Percentiles rank a stretch among this genome's conserved stretches.
These are phyloP conservation scores for Tylopilus sp. DNA, from an alignment of 768 basidiomycete genomes.

Conservation along the genomic window DNA sequence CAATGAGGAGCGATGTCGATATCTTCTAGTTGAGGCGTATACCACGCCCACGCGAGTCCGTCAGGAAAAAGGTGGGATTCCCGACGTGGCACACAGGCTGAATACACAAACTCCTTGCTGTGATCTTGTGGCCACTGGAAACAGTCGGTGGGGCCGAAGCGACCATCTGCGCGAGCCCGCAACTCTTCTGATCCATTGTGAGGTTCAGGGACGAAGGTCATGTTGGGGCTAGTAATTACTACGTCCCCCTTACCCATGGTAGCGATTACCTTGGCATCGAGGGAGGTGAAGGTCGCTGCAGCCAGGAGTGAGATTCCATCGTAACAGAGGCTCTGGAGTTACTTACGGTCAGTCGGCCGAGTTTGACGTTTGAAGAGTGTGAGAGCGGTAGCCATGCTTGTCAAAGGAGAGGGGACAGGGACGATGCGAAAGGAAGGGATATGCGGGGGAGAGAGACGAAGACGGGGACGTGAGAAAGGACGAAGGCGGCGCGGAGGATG, in stretches of 20 bases:
- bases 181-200: neutral
- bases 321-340: neutral
- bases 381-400: neutral
- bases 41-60: neutral
- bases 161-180: neutral
- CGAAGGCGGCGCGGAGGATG: neutral
- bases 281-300: neutral
- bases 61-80: neutral
- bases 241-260: neutral
- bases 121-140: neutral
- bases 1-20: neutral
- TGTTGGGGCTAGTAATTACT: neutral
- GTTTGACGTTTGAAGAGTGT: neutral
- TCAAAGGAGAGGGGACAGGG: neutral
- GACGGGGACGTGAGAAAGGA: neutral
- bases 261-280: neutral
- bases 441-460: too few species aligned
- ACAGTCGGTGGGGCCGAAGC: neutral
- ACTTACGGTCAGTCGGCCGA: neutral
- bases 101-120: neutral
- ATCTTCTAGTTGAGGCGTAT: neutral
- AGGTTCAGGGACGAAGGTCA: neutral
- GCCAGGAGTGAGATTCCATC: neutral
- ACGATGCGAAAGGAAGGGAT: neutral
- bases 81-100: neutral